A percentile compares a stretch with the other conserved stretches of the same genome.
phyloP scores from a whole-genome alignment of 2,329 filamentous ascomycete genomes.

The Xylaria sp. region DNA sequence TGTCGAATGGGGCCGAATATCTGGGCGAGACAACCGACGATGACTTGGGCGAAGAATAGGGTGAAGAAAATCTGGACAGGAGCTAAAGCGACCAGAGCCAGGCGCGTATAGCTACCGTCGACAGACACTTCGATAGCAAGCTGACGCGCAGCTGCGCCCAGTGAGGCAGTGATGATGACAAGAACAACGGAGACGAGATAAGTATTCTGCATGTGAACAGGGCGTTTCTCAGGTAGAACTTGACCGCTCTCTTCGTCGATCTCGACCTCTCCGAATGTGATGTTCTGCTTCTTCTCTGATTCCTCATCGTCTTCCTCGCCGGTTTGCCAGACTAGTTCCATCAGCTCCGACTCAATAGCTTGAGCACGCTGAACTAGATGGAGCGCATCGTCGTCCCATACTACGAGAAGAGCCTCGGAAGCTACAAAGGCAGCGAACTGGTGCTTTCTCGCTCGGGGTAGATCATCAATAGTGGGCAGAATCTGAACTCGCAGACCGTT shows the following conservation, averaged over 20 bases:
- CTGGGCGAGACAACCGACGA: slow-evolving; percentile 79
- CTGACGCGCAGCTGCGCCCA: slow-evolving; percentile 77
- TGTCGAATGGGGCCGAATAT: slow-evolving; percentile 80
- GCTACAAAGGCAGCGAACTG: slow-evolving; percentile 85
- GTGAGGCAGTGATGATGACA: slow-evolving; percentile 70
- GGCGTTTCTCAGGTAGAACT: slow-evolving; percentile 71
- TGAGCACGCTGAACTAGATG: slow-evolving; percentile 76
- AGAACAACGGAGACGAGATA: slow-evolving; percentile 75
- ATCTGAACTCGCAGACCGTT: slow-evolving; percentile 84
- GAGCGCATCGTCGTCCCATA: slow-evolving; percentile 84
- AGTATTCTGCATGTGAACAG: slow-evolving; percentile 76
- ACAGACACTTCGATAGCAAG: slow-evolving; percentile 75
- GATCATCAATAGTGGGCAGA: slow-evolving; percentile 75
- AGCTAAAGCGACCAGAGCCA: slow-evolving; percentile 73
- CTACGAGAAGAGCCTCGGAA: slow-evolving; percentile 75
- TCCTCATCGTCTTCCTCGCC: slow-evolving; percentile 65
- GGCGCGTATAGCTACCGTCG: slow-evolving; percentile 70
- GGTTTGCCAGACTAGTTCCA: slow-evolving; percentile 79
- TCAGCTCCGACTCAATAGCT: slow-evolving; percentile 78
- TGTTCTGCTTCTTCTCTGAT: slow-evolving; percentile 62
- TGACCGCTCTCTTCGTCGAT: slow-evolving; percentile 79
- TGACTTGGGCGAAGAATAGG: slow-evolving; percentile 82
- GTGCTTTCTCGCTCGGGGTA: slow-evolving; percentile 77
- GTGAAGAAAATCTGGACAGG: slow-evolving; percentile 84
- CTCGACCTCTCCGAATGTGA: slow-evolving; percentile 62